These are phyloP conservation scores for Phytophthora chlamydospora DNA, from an alignment of 352 stramenopile genomes.

Conservation along the genomic window DNA sequence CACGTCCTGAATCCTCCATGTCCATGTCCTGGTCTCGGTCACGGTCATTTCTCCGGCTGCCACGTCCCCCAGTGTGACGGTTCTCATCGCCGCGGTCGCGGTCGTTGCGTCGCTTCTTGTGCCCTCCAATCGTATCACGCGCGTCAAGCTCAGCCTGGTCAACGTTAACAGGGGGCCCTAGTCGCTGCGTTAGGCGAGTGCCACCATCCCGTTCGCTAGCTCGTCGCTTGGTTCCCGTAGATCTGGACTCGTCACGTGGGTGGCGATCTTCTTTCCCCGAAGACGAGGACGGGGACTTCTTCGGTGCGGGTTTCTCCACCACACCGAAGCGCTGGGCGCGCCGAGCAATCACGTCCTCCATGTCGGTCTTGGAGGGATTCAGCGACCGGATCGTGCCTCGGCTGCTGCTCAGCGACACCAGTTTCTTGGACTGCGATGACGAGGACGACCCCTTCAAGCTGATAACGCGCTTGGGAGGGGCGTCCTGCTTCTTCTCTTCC, in stretches of 20 bases:
- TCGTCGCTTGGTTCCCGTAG: slow-evolving; percentile 35
- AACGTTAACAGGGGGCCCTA: slow-evolving; percentile 78
- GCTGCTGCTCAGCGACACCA: slow-evolving; percentile 50
- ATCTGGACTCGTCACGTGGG: slow-evolving; percentile 31
- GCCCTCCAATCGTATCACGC: slow-evolving; percentile 53
- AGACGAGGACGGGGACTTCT: slow-evolving; percentile 30
- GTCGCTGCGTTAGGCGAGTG: slow-evolving; percentile 50
- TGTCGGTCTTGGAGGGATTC: slow-evolving; percentile 45
- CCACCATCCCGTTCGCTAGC: slow-evolving; percentile 26
- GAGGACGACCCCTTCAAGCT: slow-evolving; percentile 59
- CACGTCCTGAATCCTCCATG: slow-evolving; percentile 30
- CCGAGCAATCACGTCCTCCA: slow-evolving; percentile 64
- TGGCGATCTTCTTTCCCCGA: slow-evolving; percentile 18
- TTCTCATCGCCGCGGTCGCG: slow-evolving; percentile 38
- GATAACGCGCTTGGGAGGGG: slow-evolving; percentile 59
- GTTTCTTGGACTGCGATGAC: slow-evolving; percentile 48
- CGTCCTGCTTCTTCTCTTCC: slow-evolving; percentile 26
- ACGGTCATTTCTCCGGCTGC: slow-evolving; percentile 30
- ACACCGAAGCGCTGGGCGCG: slow-evolving; percentile 82
- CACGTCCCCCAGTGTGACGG: slow-evolving; percentile 22
- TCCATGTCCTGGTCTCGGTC: slow-evolving; percentile 37
- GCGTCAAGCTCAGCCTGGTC: slow-evolving; percentile 81
- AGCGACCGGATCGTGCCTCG: slow-evolving; percentile 63
- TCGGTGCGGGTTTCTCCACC: slow-evolving; percentile 38
- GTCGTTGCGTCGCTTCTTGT: slow-evolving; percentile 69